Conservation (phyloP, 345 rosid genomes). For the Salix brachista region DNA sequence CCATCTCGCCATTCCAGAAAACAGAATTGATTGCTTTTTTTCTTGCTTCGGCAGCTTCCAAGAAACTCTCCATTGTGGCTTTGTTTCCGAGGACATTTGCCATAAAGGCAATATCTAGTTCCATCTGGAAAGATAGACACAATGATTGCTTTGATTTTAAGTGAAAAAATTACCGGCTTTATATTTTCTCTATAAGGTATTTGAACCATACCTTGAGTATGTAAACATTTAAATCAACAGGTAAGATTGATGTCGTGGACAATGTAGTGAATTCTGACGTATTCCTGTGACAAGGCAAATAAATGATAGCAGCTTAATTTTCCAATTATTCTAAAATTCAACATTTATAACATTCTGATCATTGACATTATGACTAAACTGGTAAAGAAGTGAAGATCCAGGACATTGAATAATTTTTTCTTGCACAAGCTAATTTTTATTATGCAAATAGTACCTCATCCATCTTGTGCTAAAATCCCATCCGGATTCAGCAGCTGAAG, state of each 20-base stretch:
- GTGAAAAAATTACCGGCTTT: not conserved
- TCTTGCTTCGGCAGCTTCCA: conserved; percentile 56
- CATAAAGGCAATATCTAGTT: conserved; percentile 68
- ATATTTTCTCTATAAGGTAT: not conserved
- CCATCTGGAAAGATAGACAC: conserved; percentile 57
- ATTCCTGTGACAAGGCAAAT: conserved; percentile 39
- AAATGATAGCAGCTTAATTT: not conserved
- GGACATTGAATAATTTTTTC: no score
- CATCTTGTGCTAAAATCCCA: conserved; percentile 90
- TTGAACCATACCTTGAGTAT: conserved; percentile 50
- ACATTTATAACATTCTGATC: not conserved
- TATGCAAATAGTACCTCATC: conserved; percentile 59
- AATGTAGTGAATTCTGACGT: conserved; percentile 50
- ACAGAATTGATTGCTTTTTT: conserved; percentile 48
- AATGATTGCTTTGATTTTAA: not conserved
- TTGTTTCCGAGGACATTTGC: conserved; percentile 53
- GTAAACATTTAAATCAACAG: conserved; percentile 79
- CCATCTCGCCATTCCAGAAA: conserved; percentile 68
- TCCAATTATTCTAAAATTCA: not conserved
- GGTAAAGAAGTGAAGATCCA: no score
- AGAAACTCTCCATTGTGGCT: conserved; percentile 37
- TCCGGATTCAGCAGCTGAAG: conserved; percentile 90
- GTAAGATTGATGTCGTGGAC: conserved; percentile 71
- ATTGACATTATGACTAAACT: not conserved
- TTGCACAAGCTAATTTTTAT: not conserved